phyloP scores from a whole-genome alignment of 2,329 filamentous ascomycete species.

The Alternaria consortialis region DNA sequence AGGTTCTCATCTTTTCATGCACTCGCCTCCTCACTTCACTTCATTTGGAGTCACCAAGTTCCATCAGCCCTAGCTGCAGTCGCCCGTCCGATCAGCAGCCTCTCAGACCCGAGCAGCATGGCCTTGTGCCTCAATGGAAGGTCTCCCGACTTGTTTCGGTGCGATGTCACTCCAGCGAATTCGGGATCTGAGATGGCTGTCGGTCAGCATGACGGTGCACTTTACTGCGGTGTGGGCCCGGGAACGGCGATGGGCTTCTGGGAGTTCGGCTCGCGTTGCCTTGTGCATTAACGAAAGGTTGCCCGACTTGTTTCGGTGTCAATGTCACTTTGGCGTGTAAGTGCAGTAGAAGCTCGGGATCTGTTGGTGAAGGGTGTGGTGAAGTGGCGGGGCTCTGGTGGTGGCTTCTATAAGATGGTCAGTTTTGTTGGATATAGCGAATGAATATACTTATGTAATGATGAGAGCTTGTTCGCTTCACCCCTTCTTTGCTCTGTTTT shows the following conservation, averaged over 20 bases:
- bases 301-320: conserved; percentile 15
- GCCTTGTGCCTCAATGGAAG: conserved; percentile 20
- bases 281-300: conserved; percentile 22
- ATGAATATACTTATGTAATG: not conserved
- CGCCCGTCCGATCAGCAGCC: conserved; percentile 10
- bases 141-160: conserved; percentile 16
- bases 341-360: conserved; percentile 27
- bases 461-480: not conserved
- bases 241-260: conserved; percentile 22
- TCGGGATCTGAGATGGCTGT: conserved; percentile 9
- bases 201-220: conserved; percentile 5
- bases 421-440: not conserved
- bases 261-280: conserved; percentile 21
- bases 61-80: conserved; percentile 22
- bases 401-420: not conserved
- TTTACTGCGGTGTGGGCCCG: conserved; percentile 19
- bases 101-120: conserved; percentile 21
- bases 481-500: not conserved
- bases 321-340: conserved; percentile 22
- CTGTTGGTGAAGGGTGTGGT: conserved; percentile 5
- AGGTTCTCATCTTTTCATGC: conserved; percentile 9
- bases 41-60: conserved; percentile 12
- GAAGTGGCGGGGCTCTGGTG: not conserved
- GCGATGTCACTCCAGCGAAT: conserved; percentile 22
- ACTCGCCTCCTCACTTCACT: not conserved